phyloP scores from a whole-genome alignment of 2,329 filamentous ascomycete genomes.

The Phoma sp. region DNA sequence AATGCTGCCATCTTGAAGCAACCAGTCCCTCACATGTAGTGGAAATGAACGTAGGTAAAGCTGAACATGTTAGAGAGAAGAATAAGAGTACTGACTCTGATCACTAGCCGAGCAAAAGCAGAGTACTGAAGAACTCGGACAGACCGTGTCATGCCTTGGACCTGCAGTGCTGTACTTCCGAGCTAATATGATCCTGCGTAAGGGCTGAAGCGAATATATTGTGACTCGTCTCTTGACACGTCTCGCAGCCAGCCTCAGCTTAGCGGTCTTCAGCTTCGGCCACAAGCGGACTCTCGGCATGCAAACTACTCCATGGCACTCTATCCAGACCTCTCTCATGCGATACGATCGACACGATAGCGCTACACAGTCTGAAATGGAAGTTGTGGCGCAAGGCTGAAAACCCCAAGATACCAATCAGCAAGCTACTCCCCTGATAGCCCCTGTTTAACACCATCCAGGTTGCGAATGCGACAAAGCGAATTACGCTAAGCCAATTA shows the following conservation, averaged over 20 bases:
- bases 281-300: not conserved
- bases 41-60: not conserved
- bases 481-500: not conserved
- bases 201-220: constrained; percentile 1
- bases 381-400: constrained; percentile 32
- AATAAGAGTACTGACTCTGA: not conserved
- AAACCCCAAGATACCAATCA: constrained; percentile 21
- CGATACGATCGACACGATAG: not conserved
- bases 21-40: not conserved
- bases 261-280: constrained; percentile 9
- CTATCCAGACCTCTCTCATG: constrained; percentile 4
- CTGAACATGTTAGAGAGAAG: no score
- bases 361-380: constrained; percentile 14
- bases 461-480: constrained; percentile 7
- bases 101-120: not conserved
- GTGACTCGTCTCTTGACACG: constrained; percentile 9
- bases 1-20: constrained; percentile 16
- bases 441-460: not conserved
- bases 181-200: not conserved
- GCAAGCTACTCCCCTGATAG: not conserved
- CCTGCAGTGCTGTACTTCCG: not conserved
- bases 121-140: not conserved
- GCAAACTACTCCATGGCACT: constrained; percentile 3
- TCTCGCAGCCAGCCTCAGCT: not conserved
- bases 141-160: not conserved